Base-by-base conservation (phyloP, 2,329 filamentous ascomycete genomes). In the Alternaria consortialis region DNA sequence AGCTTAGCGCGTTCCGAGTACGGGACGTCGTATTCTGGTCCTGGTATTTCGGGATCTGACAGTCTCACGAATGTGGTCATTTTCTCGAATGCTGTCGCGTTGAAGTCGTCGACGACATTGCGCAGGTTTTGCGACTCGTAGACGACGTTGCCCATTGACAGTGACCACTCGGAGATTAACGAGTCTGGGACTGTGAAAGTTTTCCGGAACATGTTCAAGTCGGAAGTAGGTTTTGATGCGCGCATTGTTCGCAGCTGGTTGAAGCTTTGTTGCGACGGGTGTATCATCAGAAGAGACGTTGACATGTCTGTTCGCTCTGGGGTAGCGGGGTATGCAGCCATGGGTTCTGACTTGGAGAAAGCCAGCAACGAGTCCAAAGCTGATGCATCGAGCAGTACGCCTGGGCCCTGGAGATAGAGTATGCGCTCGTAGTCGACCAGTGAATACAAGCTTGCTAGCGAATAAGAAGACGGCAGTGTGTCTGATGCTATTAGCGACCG, bases 21-120 rank as follows among this genome's bases (percentile, higher is more conserved):
- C 1, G 82, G 82, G 7, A 84, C 76, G 60, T 84, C 82, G 68
- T 82, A 84, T 67, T 84, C 81, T n/a, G 83, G 83, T 11, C 82
- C 83, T 9, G 82, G 81, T 1, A 85, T 63, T 62, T 82, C 82
- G 5, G 81, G 79, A 60, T 85, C 83, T 1, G 75, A 77, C 62
- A 85, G 77, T 4, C 79, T 78, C 56, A 85, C 77, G 60, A 83
- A 84, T 15, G 81, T 79, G 6, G 82, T 81, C 44, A 78, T 69
- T 20, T 76, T 69, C 42, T 81, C 67, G 59, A 80, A 84, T 1
- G 73, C 73, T 0, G 80, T 82, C n/a, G 75, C 74, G 63, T 84
- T 84, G 74, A 84, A 84, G 6, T 65, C 66, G 40, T 74, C 75
- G 11, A 59, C 53, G 15, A 69, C 67, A 17, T 67, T 46, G 27